Evolutionary conservation across 73 alveolate genomes (phyloP).

Genomic region (Loxodes magnus): DNA sequence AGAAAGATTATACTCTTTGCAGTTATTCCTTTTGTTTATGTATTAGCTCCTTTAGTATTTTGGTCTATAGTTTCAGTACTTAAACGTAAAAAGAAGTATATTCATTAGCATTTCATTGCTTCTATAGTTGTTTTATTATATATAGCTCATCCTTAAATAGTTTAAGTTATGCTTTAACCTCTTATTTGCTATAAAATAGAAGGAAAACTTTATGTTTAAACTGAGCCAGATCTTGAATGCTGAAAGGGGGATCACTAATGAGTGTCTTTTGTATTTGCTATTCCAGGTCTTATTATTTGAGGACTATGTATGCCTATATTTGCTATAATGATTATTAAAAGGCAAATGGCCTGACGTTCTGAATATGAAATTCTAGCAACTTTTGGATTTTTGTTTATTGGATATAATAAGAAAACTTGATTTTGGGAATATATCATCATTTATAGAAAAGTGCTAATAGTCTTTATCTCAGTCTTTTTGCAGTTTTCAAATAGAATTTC

Average conservation of each 20-base stretch:
- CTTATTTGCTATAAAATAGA: slow-evolving; percentile 39
- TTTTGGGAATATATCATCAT: slow-evolving; percentile 54
- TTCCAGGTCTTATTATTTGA: slow-evolving; percentile 38
- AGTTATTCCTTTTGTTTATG: slow-evolving; percentile 21
- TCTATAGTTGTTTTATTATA: slow-evolving; percentile 30
- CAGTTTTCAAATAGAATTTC: no score
- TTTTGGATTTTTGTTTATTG: slow-evolving; percentile 53
- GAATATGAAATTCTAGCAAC: slow-evolving; percentile 13
- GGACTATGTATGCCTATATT: not conserved
- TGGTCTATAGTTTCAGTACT: slow-evolving; percentile 18
- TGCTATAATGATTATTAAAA: not conserved
- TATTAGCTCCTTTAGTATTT: slow-evolving; percentile 4
- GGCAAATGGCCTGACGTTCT: no score
- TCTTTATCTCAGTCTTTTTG: slow-evolving; percentile 29
- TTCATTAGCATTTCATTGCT: slow-evolving; percentile 23
- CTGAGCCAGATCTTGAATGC: slow-evolving; percentile 34
- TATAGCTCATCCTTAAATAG: slow-evolving; percentile 41
- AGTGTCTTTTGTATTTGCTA: slow-evolving; percentile 12
- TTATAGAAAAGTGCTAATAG: slow-evolving; percentile 34
- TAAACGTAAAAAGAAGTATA: slow-evolving; percentile 12
- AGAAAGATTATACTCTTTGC: slow-evolving; percentile 26
- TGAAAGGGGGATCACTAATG: slow-evolving; percentile 14
- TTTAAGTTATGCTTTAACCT: slow-evolving; percentile 29
- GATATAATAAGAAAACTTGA: slow-evolving; percentile 28
- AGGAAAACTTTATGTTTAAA: slow-evolving; percentile 15